These are phyloP conservation scores for Durio zibethinus DNA, from an alignment of 345 rosid genomes.

Conservation along the genomic window DNA sequence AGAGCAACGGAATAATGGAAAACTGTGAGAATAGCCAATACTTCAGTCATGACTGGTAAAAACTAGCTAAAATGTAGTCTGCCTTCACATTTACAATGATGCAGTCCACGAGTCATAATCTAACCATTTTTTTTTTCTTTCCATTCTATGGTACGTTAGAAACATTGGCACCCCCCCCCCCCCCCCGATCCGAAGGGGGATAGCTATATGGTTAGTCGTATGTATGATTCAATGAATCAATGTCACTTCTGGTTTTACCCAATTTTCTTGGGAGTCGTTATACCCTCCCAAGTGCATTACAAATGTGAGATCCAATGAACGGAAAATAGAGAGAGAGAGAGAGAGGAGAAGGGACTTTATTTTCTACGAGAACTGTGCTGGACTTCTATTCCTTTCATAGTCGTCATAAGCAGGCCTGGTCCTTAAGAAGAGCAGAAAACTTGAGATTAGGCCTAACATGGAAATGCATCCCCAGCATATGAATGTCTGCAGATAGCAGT, in stretches of 20 bases:
- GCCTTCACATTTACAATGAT: too few relatives aligned
- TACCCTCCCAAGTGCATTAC: background rate
- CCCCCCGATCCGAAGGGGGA: background rate
- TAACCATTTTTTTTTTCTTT: too few relatives aligned
- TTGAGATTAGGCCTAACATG: conserved; percentile 38
- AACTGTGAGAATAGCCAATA: too few relatives aligned
- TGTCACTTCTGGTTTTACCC: background rate
- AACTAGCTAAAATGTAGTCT: too few relatives aligned
- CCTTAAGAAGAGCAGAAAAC: conserved; percentile 45
- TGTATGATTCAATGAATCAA: background rate
- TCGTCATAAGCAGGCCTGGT: conserved; percentile 47
- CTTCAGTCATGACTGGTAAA: too few relatives aligned
- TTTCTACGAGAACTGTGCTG: conserved; percentile 21
- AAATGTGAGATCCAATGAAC: background rate
- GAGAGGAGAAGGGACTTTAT: background rate
- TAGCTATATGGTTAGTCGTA: background rate
- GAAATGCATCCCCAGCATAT: conserved; percentile 52
- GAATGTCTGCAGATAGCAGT: conserved; percentile 50
- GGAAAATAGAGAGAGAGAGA: background rate
- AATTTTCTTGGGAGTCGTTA: background rate
- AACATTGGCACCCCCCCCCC: background rate
- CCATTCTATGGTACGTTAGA: background rate
- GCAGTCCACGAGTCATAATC: too few relatives aligned
- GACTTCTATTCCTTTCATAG: conserved; percentile 33
- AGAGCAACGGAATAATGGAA: too few relatives aligned